Base-by-base conservation (phyloP, 176 grass and related monocot genomes). In the Elymus sibiricus region DNA sequence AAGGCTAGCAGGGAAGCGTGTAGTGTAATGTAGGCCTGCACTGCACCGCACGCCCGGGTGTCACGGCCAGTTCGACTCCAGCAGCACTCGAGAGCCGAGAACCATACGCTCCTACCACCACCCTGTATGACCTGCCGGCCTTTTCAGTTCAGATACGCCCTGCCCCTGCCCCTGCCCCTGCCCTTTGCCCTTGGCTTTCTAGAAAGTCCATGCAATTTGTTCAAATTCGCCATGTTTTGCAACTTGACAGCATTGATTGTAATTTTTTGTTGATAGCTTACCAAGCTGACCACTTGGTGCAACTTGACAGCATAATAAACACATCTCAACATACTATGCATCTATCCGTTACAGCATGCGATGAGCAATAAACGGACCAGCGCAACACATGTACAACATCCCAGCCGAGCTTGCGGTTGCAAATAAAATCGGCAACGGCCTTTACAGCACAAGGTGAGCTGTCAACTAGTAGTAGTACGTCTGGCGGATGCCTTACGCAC, bases 21-120 rank as follows among this genome's bases (percentile, higher is more conserved):
- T 5, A 47, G 38, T 73, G 70, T 17, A 74, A 27, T 13, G 78
- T 69, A 37, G 43, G 79, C 76, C 49, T 47, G 44, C 44, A 1
- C 12, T 43, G 43, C 40, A 42, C 83, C 46, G 64, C 25, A 86
- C 37, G 51, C 77, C 5, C n/a, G 2, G 61, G 11, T 83, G 69
- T 51, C 58, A 14, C 74, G 29, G 29, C 65, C 82, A 80, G 59
- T 65, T 42, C 4, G 68, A 77, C 58, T 34, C 66, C 87, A 79
- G 75, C 74, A 15, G 19, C 34, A 24, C 39, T 77, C 10, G 73
- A 51, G 4, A 28, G 39, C 39, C 19, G 19, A 35, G 3, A 64
- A 49, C 14, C 64, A 17, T 38, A 29, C 78, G n/a, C 34, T 19
- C 16, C 49, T 17, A 53, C 16, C 15, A 51, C 49, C 16, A 53